phyloP scores from a whole-genome alignment of 805 yeast species.

The Lipomyces yamanashiensis region DNA sequence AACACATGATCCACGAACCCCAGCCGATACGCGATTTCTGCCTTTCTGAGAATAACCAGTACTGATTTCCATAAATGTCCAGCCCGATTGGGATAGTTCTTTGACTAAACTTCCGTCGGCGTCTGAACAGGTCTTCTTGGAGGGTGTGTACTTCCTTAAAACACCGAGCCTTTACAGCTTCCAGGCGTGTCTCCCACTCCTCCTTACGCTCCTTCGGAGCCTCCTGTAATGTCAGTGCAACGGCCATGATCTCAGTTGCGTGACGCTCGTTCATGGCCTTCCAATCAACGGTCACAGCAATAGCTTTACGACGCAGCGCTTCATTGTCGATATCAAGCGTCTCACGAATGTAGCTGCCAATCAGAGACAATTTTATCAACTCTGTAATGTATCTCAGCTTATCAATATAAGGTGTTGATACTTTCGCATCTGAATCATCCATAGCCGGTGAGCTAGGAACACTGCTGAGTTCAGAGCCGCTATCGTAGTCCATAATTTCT shows the following conservation, averaged over 20 bases:
- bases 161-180: conserved; percentile 40
- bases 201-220: conserved; percentile 33
- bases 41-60: conserved; percentile 47
- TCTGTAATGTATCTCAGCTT: conserved; percentile 41
- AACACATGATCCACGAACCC: conserved; percentile 46
- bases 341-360: conserved; percentile 46
- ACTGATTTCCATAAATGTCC: conserved; percentile 45
- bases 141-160: conserved; percentile 39
- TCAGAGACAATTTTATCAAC: conserved; percentile 41
- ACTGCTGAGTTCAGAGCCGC: conserved; percentile 14
- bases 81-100: conserved; percentile 45
- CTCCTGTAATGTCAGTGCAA: conserved; percentile 38
- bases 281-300: conserved; percentile 41
- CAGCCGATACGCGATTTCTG: conserved; percentile 41
- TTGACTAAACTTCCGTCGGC: conserved; percentile 41
- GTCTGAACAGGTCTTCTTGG: conserved; percentile 41
- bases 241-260: conserved; percentile 35
- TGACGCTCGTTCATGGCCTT: conserved; percentile 39
- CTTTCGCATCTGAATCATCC: conserved; percentile 19
- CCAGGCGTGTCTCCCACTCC: conserved; percentile 40
- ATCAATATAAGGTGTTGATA: conserved; percentile 38
- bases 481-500: conserved; percentile 6
- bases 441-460: conserved; percentile 7
- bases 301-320: conserved; percentile 39
- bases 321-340: conserved; percentile 45